Evolutionary conservation across 148 eudicot species (phyloP).

Genomic region (Polygonum maritimum): DNA sequence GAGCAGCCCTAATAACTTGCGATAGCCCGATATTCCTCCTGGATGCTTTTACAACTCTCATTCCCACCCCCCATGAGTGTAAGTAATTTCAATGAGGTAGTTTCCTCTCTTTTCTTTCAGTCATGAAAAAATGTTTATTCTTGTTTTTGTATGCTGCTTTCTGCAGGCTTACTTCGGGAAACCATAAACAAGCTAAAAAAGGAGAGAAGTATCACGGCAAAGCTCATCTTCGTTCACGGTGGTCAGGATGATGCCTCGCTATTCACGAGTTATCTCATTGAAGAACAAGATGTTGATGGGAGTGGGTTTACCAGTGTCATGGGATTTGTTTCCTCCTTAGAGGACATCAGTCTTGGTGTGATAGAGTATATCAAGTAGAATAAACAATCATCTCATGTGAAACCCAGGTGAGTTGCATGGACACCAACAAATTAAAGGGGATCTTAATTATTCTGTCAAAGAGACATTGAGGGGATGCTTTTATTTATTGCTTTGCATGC

Average conservation of each 20-base stretch:
- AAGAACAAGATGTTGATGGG: conserved; percentile 93
- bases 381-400: background rate
- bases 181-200: conserved; percentile 82
- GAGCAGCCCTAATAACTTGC: conserved; percentile 89
- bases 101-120: background rate
- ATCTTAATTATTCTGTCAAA: background rate
- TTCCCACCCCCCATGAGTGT: conserved; percentile 99
- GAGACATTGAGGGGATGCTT: background rate
- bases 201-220: conserved; percentile 92
- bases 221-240: conserved; percentile 72
- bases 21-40: conserved; percentile 95
- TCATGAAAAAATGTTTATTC: background rate
- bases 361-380: conserved; percentile 58
- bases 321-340: conserved; percentile 96
- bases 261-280: conserved; percentile 85
- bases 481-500: too few species aligned
- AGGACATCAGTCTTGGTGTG: conserved; percentile 66
- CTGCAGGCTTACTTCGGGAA: conserved; percentile 60
- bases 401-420: conserved; percentile 4
- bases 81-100: conserved; percentile 23
- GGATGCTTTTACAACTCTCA: conserved; percentile 83
- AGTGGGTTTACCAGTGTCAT: conserved; percentile 70
- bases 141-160: conserved; percentile 7
- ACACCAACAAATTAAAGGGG: background rate
- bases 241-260: conserved; percentile 82